phyloP scores from a whole-genome alignment of 1,139 yeast genomes.

The Hemisphaericaspora xylanilytica region DNA sequence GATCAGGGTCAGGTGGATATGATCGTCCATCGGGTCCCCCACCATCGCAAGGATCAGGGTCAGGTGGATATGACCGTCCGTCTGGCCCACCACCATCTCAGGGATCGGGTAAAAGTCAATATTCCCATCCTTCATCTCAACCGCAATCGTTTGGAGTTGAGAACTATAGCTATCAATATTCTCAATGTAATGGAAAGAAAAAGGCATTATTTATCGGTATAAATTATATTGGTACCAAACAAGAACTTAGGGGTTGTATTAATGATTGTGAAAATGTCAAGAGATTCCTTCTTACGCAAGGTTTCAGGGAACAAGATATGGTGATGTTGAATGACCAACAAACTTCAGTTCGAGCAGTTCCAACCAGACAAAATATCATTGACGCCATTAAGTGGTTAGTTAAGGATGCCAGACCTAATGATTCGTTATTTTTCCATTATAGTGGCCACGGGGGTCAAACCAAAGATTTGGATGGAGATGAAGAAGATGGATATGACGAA shows the following conservation, averaged over 20 bases:
- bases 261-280: slow-evolving; percentile 73
- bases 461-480: slow-evolving; percentile 81
- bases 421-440: slow-evolving; percentile 80
- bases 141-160: slow-evolving; percentile 34
- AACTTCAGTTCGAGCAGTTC: slow-evolving; percentile 59
- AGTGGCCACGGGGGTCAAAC: slow-evolving; percentile 95
- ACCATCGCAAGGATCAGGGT: too few species aligned
- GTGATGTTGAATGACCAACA: slow-evolving; percentile 82
- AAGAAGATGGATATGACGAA: slow-evolving; percentile 86
- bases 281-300: slow-evolving; percentile 55
- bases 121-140: slow-evolving; percentile 25
- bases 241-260: slow-evolving; percentile 79
- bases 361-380: slow-evolving; percentile 74
- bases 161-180: slow-evolving; percentile 56
- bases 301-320: slow-evolving; percentile 75
- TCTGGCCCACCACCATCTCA: slow-evolving; percentile 12
- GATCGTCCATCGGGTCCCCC: too few species aligned
- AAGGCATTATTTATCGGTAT: slow-evolving; percentile 87
- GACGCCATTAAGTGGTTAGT: slow-evolving; percentile 93
- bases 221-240: slow-evolving; percentile 75
- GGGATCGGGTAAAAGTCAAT: slow-evolving; percentile 10
- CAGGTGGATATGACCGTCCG: slow-evolving; percentile 13
- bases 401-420: slow-evolving; percentile 78
- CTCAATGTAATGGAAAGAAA: slow-evolving; percentile 70
- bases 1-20: too few species aligned